Base-by-base conservation (phyloP, 768 basidiomycete genomes). In the Tulasnella sp. region DNA sequence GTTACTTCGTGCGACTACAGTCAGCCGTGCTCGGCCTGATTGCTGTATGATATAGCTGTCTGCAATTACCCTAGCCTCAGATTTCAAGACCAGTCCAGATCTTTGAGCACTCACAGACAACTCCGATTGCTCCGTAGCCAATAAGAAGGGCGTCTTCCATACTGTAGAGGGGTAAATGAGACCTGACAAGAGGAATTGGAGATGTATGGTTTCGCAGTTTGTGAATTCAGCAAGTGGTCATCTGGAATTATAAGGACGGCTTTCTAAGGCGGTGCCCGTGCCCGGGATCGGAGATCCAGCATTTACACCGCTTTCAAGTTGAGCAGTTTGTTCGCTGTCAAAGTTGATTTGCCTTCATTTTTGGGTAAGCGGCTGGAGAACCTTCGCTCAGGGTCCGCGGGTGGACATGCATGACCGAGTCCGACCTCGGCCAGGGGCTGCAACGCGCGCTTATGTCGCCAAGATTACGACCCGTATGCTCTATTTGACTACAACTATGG, bases 1-100 rank as follows among this genome's bases (percentile, higher is more conserved):
- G 60, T 87, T 85, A 51, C 85, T 80, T 57, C 87, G 70, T 1
- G 86, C 87, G 1, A 89, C 83, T 17, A 75, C 82, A 1, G 87
- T 88, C 8, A 90, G 80, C 24, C 78, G 74, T 1, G 78, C 83
- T 30, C 76, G 72, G 9, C 81, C 78, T 64, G 81, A 79, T 60
- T 77, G 71, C 61, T 80, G 73, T 21, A 84, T 70, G 55, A 83
- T 73, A 53, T 77, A 72, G 1, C 81, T 38, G 15, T 38, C 34
- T 38, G n/a, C n/a, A n/a, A n/a, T n/a, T n/a, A n/a, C n/a, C n/a
- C n/a, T n/a, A n/a, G n/a, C n/a, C n/a, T n/a, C n/a, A n/a, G n/a
- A n/a, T n/a, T n/a, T n/a, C n/a, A n/a, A n/a, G n/a, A n/a, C n/a
- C n/a, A n/a, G n/a, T n/a, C n/a, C n/a, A n/a, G n/a, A n/a, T n/a